These are phyloP conservation scores for Exophiala viscosa DNA, from an alignment of 2,329 filamentous ascomycete genomes.

Conservation along the genomic window DNA sequence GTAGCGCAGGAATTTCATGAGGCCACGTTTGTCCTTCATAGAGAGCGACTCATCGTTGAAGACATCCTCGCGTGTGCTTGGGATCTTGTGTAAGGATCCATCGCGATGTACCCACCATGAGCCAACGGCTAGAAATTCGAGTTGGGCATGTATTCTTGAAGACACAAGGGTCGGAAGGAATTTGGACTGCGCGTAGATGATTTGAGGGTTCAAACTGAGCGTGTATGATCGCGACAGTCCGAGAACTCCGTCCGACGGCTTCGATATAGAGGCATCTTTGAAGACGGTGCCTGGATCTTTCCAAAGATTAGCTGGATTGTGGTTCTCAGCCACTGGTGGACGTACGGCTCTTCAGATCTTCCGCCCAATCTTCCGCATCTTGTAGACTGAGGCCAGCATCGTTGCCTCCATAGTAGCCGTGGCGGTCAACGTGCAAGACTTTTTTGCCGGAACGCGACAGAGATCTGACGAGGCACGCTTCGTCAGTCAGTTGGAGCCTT, in stretches of 20 bases:
- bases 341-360: conserved; percentile 41
- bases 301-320: neutral
- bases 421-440: conserved; percentile 81
- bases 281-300: conserved; percentile 31
- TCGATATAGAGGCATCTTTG: conserved; percentile 29
- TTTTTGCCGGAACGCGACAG: conserved; percentile 89
- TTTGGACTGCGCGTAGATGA: conserved; percentile 78
- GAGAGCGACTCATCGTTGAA: conserved; percentile 75
- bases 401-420: conserved; percentile 80
- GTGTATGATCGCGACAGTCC: conserved; percentile 71
- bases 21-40: conserved; percentile 72
- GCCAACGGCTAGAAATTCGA: conserved; percentile 90
- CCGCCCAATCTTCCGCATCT: conserved; percentile 73
- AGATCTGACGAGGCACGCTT: conserved; percentile 60
- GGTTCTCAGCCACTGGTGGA: neutral
- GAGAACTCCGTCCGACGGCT: conserved; percentile 37
- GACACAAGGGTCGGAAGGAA: conserved; percentile 80
- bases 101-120: conserved; percentile 74
- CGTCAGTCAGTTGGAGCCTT: conserved; percentile 69
- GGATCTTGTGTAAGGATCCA: conserved; percentile 63
- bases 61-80: conserved; percentile 86
- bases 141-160: conserved; percentile 79
- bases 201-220: conserved; percentile 75
- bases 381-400: conserved; percentile 82
- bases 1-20: conserved; percentile 95